Evolutionary conservation across 176 grass and related monocot species (phyloP).

Genomic region (Hsuehochloa calcarea): DNA sequence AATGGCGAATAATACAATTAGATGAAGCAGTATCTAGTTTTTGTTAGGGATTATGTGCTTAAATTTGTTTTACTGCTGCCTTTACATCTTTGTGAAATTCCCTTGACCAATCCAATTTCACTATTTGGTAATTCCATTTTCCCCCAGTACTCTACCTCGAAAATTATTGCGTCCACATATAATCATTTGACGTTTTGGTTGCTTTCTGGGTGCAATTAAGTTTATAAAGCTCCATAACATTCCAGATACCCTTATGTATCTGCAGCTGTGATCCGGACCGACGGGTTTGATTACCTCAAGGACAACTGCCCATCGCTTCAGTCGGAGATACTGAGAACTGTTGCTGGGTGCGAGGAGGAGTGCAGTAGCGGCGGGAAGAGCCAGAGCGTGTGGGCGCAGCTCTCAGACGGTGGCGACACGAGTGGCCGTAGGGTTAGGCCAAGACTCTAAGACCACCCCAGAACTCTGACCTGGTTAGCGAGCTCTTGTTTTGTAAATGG

Average conservation of each 20-base stretch:
- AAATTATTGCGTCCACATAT: conserved; percentile 7
- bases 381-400: conserved; percentile 76
- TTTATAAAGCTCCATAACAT: conserved; percentile 63
- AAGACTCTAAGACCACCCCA: conserved; percentile 41
- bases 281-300: conserved; percentile 77
- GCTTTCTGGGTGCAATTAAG: conserved; percentile 32
- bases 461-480: conserved; percentile 52
- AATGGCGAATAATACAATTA: background rate
- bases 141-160: background rate
- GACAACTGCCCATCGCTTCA: conserved; percentile 74
- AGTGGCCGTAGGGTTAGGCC: conserved; percentile 72
- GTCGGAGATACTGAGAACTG: conserved; percentile 75
- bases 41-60: background rate
- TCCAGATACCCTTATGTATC: conserved; percentile 67
- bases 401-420: conserved; percentile 73
- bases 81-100: too few relatives aligned
- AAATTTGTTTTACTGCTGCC: conserved; percentile 7
- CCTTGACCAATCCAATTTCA: too few relatives aligned
- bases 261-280: conserved; percentile 93
- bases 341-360: conserved; percentile 72
- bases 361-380: conserved; percentile 75
- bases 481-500: conserved; percentile 52
- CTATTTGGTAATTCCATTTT: too few relatives aligned
- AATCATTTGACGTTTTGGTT: background rate
- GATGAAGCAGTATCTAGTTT: background rate